Evolutionary conservation across 768 basidiomycete genomes (phyloP).

Genomic region (Tricholoma bakamatsutake): DNA sequence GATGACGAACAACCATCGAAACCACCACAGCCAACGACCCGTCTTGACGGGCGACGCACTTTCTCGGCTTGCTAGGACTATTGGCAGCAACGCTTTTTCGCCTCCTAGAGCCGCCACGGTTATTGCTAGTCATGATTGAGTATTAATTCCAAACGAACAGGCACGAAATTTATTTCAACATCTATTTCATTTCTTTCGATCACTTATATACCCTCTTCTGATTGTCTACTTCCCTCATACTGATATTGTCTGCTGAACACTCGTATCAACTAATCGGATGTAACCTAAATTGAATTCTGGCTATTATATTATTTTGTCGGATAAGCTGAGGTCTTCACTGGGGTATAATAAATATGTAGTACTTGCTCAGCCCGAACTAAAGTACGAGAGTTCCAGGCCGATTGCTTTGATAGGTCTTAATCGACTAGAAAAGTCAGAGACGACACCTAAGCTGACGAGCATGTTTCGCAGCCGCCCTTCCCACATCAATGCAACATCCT

Average conservation of each 20-base stretch:
- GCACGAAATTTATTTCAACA: slow-evolving; percentile 1
- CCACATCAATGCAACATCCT: slow-evolving; percentile 92
- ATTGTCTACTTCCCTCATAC: not conserved
- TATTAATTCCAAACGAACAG: slow-evolving; percentile 1
- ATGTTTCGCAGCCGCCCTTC: slow-evolving; percentile 88
- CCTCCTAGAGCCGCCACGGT: slow-evolving; percentile 18
- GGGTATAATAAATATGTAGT: not conserved
- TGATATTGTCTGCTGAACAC: not conserved
- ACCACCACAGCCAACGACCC: slow-evolving; percentile 48
- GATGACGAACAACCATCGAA: slow-evolving; percentile 28
- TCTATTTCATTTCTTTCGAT: not conserved
- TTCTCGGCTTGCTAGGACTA: slow-evolving; percentile 56
- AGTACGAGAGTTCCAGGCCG: slow-evolving; percentile 92
- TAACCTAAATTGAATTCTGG: slow-evolving; percentile 10
- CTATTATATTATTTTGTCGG: not conserved
- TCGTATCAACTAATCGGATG: slow-evolving; percentile 11
- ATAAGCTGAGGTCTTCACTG: not conserved
- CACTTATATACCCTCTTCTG: slow-evolving; percentile 4
- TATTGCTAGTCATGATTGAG: slow-evolving; percentile 20
- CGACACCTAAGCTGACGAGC: slow-evolving; percentile 83
- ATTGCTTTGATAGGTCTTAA: slow-evolving; percentile 85
- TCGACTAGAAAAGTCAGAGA: slow-evolving; percentile 84
- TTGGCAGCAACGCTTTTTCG: slow-evolving; percentile 34
- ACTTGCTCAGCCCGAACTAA: slow-evolving; percentile 47
- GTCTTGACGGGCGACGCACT: slow-evolving; percentile 70